These are phyloP conservation scores for Capsicum rhomboideum DNA, from an alignment of 257 asterid species.

Conservation along the genomic window DNA sequence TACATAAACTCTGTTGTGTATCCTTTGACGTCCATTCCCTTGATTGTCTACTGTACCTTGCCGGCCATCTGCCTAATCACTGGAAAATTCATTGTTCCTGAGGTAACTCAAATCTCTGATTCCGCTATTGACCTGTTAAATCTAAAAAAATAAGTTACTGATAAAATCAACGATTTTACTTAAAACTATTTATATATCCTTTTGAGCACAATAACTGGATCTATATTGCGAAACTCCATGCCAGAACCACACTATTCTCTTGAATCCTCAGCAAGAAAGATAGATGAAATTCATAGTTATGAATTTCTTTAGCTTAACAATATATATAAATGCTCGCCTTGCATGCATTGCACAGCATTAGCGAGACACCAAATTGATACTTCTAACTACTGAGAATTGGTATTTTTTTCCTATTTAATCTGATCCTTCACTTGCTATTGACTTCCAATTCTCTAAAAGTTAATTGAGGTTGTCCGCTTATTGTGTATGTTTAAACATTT, in stretches of 20 bases:
- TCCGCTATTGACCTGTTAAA: neutral
- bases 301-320: neutral
- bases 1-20: conserved; percentile 90
- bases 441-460: neutral
- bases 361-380: neutral
- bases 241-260: neutral
- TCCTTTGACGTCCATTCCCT: conserved; percentile 86
- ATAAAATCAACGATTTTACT: neutral
- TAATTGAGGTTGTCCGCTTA: conserved; percentile 5
- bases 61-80: conserved; percentile 95
- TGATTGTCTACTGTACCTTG: conserved; percentile 77
- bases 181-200: neutral
- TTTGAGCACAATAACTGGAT: neutral
- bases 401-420: neutral
- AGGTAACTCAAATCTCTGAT: conserved; percentile 34
- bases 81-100: conserved; percentile 86
- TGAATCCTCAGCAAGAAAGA: neutral
- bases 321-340: neutral
- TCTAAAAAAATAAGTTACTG: neutral
- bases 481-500: neutral
- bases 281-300: neutral
- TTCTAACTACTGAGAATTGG: neutral
- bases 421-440: neutral
- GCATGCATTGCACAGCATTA: neutral
- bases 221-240: neutral